Conservation (phyloP, 2,329 filamentous ascomycete species). For the Aspergillus pseudonomiae region DNA sequence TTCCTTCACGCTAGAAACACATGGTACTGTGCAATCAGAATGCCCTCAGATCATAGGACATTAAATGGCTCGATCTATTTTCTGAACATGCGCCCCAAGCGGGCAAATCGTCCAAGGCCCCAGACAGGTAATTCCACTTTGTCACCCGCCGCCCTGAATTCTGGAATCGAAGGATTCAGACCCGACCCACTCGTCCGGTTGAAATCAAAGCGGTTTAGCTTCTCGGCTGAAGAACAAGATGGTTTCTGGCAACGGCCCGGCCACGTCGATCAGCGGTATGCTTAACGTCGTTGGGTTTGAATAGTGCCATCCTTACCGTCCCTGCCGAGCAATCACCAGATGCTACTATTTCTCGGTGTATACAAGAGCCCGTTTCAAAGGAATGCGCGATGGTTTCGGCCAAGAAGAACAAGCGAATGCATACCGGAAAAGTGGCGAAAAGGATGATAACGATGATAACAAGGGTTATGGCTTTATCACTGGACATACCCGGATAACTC, state of each 20-base stretch:
- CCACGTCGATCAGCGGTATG: constrained; percentile 1
- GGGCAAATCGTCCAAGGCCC: background rate
- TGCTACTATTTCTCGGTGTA: background rate
- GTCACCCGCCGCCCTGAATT: background rate
- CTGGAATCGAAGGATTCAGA: background rate
- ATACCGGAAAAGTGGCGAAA: background rate
- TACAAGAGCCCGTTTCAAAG: background rate
- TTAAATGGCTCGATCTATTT: background rate
- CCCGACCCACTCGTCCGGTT: background rate
- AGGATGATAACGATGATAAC: background rate
- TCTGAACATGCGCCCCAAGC: background rate
- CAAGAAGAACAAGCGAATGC: background rate
- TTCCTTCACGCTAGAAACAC: background rate
- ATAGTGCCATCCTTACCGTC: background rate
- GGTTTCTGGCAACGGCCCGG: background rate
- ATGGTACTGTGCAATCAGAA: background rate
- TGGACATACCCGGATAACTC: background rate
- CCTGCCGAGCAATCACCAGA: background rate
- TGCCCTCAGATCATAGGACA: background rate
- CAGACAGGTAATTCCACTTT: background rate
- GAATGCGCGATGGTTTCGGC: background rate
- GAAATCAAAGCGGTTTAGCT: background rate
- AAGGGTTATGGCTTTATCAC: background rate
- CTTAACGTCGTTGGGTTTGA: background rate
- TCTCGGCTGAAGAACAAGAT: background rate